phyloP scores from a whole-genome alignment of 1,139 yeast species.

The Yamadazyma diospyri region DNA sequence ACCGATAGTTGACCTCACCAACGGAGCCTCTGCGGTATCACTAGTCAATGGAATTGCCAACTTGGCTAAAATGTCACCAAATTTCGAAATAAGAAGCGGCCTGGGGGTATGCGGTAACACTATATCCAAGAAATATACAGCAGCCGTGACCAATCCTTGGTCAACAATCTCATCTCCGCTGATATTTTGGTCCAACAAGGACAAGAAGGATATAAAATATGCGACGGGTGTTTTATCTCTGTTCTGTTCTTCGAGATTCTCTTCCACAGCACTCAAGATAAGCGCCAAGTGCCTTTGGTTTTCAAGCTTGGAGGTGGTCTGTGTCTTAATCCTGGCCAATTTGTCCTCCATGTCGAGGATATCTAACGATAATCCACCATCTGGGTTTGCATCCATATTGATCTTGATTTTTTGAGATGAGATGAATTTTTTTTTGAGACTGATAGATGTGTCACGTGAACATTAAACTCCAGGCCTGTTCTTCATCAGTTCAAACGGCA shows the following conservation, averaged over 20 bases:
- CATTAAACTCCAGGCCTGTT: too few species aligned
- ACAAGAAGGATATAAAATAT: constrained; percentile 79
- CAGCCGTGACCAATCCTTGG: constrained; percentile 61
- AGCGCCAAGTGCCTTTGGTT: constrained; percentile 76
- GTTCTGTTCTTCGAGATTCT: constrained; percentile 71
- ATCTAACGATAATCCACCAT: constrained; percentile 37
- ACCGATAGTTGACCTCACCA: constrained; percentile 80
- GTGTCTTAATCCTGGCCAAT: constrained; percentile 66
- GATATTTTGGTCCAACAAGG: constrained; percentile 76
- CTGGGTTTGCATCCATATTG: constrained; percentile 30
- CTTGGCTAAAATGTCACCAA: constrained; percentile 72
- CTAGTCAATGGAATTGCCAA: constrained; percentile 78
- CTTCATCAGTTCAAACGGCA: too few species aligned
- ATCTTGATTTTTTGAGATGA: constrained; percentile 7
- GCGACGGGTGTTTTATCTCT: constrained; percentile 62
- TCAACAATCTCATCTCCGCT: constrained; percentile 53
- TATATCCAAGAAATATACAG: constrained; percentile 79
- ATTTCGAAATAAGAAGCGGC: constrained; percentile 64
- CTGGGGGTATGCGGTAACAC: constrained; percentile 75
- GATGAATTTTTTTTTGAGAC: constrained; percentile 6
- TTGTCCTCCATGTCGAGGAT: constrained; percentile 60
- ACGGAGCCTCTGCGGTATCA: constrained; percentile 75
- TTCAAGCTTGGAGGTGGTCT: constrained; percentile 69
- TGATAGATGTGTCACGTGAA: neutral
- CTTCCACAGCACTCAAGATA: constrained; percentile 86